Base-by-base conservation (phyloP, 23 red algal species). In the Gracilaria domingensis region DNA sequence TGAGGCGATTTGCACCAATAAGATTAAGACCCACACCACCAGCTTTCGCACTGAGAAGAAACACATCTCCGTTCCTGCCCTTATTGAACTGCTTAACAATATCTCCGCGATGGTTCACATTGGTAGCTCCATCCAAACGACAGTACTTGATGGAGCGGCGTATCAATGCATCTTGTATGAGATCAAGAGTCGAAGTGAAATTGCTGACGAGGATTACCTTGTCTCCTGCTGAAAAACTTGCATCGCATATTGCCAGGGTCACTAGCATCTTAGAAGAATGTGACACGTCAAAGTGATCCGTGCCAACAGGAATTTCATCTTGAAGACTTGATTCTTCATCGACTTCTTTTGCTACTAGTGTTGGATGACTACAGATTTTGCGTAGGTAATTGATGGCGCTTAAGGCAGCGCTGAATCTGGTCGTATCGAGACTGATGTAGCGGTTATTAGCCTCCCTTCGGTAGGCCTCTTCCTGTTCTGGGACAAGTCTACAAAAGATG, bases 361-460 rank as follows among this genome's bases (percentile, higher is more conserved):
- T 36, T 12, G 96, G 96, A 85, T 98, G 96, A 80, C 88, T 83
- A 60, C 96, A 98, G n/a, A 98, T 93, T 81, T 98, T 98, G 61
- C 96, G 90, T 53, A 98, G 91, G n/a, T 76, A 85, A 44, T 84
- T 94, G 48, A 98, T 95, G 30, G 93, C 89, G 26, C 89, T 84
- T 39, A 98, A 81, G 17, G 91, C 91, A n/a, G 79, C 58, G 55
- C 89, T 88, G 56, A 98, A 45, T 34, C 87, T 70, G 25, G 78
- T 82, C 23, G 51, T 53, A 45, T 83, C 57, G 21, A 88, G 57
- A 59, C 74, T 84, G 60, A 59, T 56, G 36, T 91, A 93, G 21
- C 87, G 71, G 37, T 72, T 76, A 36, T 81, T 51, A n/a, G 88
- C 74, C 58, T 95, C 91, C 56, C 67, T 65, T 49, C 66, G 16